Evolutionary conservation across 495 filamentous ascomycete species (phyloP).

Genomic region (Tuber microsphaerosporum): DNA sequence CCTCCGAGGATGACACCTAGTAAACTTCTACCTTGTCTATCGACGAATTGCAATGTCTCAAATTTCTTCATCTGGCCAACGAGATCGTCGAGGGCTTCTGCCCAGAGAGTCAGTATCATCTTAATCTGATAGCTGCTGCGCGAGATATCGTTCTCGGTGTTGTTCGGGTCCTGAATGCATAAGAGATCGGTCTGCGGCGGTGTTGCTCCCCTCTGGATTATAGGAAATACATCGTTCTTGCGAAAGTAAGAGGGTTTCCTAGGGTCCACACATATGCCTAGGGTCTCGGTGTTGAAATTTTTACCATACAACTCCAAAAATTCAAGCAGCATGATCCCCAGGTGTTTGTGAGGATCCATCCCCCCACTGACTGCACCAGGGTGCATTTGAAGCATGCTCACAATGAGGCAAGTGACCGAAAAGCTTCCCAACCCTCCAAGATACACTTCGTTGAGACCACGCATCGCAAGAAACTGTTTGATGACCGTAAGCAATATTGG

Average conservation of each 20-base stretch:
- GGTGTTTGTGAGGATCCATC: conserved; percentile 54
- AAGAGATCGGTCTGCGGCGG: conserved; percentile 44
- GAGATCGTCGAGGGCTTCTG: conserved; percentile 54
- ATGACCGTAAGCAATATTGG: conserved; percentile 72
- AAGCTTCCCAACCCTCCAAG: conserved; percentile 92
- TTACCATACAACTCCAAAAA: conserved; percentile 88
- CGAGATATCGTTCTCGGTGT: conserved; percentile 72
- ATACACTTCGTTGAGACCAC: conserved; percentile 80
- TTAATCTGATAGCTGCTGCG: conserved; percentile 63
- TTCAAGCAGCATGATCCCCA: conserved; percentile 71
- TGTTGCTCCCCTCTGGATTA: conserved; percentile 47
- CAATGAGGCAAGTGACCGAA: conserved; percentile 85
- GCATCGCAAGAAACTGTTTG: conserved; percentile 86
- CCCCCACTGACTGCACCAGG: conserved; percentile 57
- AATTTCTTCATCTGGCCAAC: conserved; percentile 52
- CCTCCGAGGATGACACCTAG: conserved; percentile 61
- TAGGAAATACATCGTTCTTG: conserved; percentile 44
- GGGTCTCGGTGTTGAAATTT: conserved; percentile 56
- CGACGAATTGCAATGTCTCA: conserved; percentile 22
- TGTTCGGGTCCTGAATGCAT: conserved; percentile 84
- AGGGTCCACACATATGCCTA: conserved; percentile 67
- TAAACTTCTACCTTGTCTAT: conserved; percentile 48
- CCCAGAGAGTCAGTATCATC: conserved; percentile 58
- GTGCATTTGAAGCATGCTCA: conserved; percentile 71
- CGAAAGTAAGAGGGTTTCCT: conserved; percentile 62